phyloP scores from a whole-genome alignment of 768 basidiomycete genomes.

The Leccinum olivaceopallidum region DNA sequence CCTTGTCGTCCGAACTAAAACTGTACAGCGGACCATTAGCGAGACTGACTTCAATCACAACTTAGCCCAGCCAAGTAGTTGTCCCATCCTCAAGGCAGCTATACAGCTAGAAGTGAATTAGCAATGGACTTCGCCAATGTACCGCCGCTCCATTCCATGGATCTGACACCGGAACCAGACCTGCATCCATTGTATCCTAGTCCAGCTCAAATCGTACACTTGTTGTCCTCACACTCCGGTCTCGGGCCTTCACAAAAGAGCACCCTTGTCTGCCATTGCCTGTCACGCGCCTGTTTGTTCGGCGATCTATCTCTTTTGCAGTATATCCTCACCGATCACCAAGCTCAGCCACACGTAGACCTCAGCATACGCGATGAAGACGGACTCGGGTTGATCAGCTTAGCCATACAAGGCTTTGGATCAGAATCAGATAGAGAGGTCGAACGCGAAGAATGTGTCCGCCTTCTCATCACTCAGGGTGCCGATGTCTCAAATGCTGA shows the following conservation, averaged over 20 bases:
- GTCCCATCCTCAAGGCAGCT: conserved; percentile 7
- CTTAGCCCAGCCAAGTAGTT: conserved; percentile 9
- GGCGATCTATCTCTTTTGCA: conserved; percentile 73
- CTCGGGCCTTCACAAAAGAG: conserved; percentile 67
- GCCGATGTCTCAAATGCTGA: conserved; percentile 63
- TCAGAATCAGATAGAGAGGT: conserved; percentile 80
- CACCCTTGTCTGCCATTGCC: conserved; percentile 70
- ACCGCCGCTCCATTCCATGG: conserved; percentile 38
- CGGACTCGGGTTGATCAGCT: conserved; percentile 76
- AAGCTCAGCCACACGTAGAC: conserved; percentile 67
- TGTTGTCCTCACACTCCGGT: conserved; percentile 67
- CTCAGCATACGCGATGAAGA: conserved; percentile 79
- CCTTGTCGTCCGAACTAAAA: conserved; percentile 10
- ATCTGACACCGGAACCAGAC: conserved; percentile 76
- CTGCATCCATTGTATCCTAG: conserved; percentile 79
- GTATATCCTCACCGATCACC: conserved; percentile 67
- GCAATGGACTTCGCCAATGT: conserved; percentile 32
- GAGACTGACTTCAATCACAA: conserved; percentile 8
- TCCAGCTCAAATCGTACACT: conserved; percentile 55
- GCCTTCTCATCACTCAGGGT: conserved; percentile 76
- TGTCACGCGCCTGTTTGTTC: conserved; percentile 76
- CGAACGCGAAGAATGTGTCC: conserved; percentile 88
- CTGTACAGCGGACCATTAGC: conserved; percentile 4
- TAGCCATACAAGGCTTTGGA: conserved; percentile 79
- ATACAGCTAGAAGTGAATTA: conserved; percentile 1